Evolutionary conservation across 768 basidiomycete genomes (phyloP), one percentile per base, ranked within the genome.

Genomic region (Kwoniella europaea): DNA sequence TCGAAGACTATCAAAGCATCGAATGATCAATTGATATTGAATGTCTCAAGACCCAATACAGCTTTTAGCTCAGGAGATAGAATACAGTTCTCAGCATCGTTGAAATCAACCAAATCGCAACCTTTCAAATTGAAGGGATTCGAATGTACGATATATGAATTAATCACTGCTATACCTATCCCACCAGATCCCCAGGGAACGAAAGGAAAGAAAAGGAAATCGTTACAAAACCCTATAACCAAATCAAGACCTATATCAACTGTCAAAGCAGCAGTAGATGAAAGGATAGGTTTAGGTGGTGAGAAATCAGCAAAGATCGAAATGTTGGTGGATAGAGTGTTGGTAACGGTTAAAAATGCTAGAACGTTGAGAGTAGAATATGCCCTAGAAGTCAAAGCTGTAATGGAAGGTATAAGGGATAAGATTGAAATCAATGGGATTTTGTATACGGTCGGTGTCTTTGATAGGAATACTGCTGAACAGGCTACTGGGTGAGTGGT

Each of bases 11-110:
- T 70, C 3, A 86, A 88, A 16, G 84, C 88, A 18, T 77, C 86
- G 2, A 88, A 90, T 71, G 90, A 92, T 3, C 90, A 90, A 29
- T 87, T 93, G 18, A 89, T 87, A 24, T 88, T 97, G 71, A 88
- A 87, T 55, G 90, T 94, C 20, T 89, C 91, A 29, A 90, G 94
- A 46, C 86, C 86, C 27, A 87, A 88, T 68, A 90, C 90, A 7
- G 95, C 94, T 76, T 93, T 90, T 75, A 93, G 93, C 1, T 92
- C 94, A 0, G 91, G 91, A 4, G 94, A 96, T 83, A 88, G 89
- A 20, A 88, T 95, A 43, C 85, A 88, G 13, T 87, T 94, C 59
- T 87, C 86, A 43, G 92, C 91, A 0, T 88, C 89, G 9, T 85
- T 96, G 68, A 90, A 89, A 79, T 91, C 91, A 0, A 90, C 92